Base-by-base conservation (phyloP, 192 early-diverging fungal species). In the Umbelopsis vinacea region DNA sequence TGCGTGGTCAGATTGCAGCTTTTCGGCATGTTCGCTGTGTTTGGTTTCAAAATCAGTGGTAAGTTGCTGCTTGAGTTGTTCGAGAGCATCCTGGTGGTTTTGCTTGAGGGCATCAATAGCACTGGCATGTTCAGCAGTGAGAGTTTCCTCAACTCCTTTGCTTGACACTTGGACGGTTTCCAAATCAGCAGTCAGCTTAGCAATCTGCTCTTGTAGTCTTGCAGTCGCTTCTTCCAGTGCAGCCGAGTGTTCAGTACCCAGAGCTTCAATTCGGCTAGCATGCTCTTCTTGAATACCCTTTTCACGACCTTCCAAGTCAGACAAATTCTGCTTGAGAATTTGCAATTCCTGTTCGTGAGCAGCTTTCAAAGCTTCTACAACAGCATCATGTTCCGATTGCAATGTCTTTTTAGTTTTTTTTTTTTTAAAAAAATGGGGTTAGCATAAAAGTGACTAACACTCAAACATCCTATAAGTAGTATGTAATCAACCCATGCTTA, bases 221-320 rank as follows among this genome's bases (percentile, higher is more conserved):
- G 57, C 19, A 38, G 57, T 63, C 11, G 57, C 17, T 37, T 29
- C 29, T 63, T 63, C 57, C 33, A 63, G 19, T 63, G 23, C 57
- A 63, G 57, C 33, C 15, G 57, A 63, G 14, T 63, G 57, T 26
- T 63, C 17, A 37, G 57, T 15, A 17, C 26, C 26, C 1, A 63
- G 33, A 5, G 33, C 17, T n/a, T 63, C 57, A 17, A 63, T 14
- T 37, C 12, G 33, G 15, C 19, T 29, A n/a, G 29, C 35, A 14
- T 63, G 57, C 57, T 63, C 57, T 17, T 63, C 57, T 4, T 63
- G 57, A 63, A 63, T 29, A 37, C 17, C 17, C 19, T 63, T 29
- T 19, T 33, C 57, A 35, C 57, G 57, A 29, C 17, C 6, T 37
- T 63, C 14, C 57, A 63, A 6, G 3, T 63, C 57, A 14, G 33